These are phyloP conservation scores for Ophiostoma australiae DNA, from an alignment of 2,329 filamentous ascomycete genomes.

Conservation along the genomic window DNA sequence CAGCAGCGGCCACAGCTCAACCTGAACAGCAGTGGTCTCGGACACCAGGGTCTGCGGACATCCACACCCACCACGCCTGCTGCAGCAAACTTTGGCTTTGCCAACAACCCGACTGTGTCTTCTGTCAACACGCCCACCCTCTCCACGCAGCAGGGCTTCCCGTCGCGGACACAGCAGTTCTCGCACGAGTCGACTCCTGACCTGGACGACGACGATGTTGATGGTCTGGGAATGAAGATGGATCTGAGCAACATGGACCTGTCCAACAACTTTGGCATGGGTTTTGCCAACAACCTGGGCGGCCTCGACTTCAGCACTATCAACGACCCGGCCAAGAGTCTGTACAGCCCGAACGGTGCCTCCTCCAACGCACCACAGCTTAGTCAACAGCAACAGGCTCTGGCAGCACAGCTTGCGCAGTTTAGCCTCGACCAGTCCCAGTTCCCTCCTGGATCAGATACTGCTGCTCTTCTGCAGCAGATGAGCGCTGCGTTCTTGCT, in stretches of 20 bases:
- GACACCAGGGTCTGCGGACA: constrained; percentile 73
- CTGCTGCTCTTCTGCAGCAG: constrained; percentile 51
- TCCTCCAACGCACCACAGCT: constrained; percentile 45
- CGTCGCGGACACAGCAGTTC: constrained; percentile 51
- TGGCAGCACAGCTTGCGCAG: constrained; percentile 64
- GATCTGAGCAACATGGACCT: constrained; percentile 55
- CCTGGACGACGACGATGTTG: constrained; percentile 68
- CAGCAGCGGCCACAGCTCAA: constrained; percentile 68
- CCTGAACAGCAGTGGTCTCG: constrained; percentile 69
- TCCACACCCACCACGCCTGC: constrained; percentile 84
- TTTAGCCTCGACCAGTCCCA: constrained; percentile 72
- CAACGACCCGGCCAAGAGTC: constrained; percentile 87
- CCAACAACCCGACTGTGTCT: constrained; percentile 93
- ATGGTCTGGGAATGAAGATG: constrained; percentile 55
- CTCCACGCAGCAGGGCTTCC: constrained; percentile 64
- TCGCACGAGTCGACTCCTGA: constrained; percentile 49
- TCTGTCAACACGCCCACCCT: constrained; percentile 94
- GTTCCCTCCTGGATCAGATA: constrained; percentile 71
- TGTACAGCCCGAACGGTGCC: constrained; percentile 80
- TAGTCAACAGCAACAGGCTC: constrained; percentile 55
- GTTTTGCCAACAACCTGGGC: constrained; percentile 46
- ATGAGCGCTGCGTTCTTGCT: constrained; percentile 55
- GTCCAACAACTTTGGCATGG: constrained; percentile 46
- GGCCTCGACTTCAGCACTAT: constrained; percentile 58
- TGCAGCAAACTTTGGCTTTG: constrained; percentile 69